A percentile compares a stretch with the other conserved stretches of the same genome.
Evolutionary conservation across 2,329 filamentous ascomycete genomes (phyloP).

Genomic region (Aaosphaeria pasadenensis): DNA sequence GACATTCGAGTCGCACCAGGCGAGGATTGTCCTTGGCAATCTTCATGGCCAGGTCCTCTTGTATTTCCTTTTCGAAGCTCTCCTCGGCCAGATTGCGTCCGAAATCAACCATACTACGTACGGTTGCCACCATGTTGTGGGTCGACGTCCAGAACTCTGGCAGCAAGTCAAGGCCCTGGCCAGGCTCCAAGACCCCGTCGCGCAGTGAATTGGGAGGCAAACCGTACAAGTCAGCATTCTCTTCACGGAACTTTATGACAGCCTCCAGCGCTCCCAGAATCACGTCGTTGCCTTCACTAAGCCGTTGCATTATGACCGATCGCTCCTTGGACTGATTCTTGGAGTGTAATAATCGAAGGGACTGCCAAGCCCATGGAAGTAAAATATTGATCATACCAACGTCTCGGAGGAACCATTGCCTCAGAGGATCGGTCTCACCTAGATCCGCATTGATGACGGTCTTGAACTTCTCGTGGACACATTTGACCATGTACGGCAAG

Average conservation of each 20-base stretch:
- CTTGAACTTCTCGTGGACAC: slow-evolving; percentile 74
- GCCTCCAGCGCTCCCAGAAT: slow-evolving; percentile 63
- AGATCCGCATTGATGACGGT: slow-evolving; percentile 61
- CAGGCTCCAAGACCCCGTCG: slow-evolving; percentile 41
- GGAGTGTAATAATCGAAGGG: slow-evolving; percentile 72
- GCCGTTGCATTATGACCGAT: slow-evolving; percentile 41
- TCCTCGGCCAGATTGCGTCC: slow-evolving; percentile 41
- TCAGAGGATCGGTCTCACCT: slow-evolving; percentile 73
- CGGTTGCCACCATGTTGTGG: slow-evolving; percentile 41
- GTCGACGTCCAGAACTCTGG: slow-evolving; percentile 85
- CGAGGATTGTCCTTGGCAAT: slow-evolving; percentile 41
- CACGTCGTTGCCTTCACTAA: slow-evolving; percentile 71
- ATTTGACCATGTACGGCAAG: slow-evolving; percentile 70
- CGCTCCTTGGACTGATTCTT: slow-evolving; percentile 63
- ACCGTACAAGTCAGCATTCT: slow-evolving; percentile 69
- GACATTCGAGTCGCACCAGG: slow-evolving; percentile 57
- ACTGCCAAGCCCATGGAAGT: slow-evolving; percentile 65
- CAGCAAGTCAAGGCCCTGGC: slow-evolving; percentile 63
- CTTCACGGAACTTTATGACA: slow-evolving; percentile 68
- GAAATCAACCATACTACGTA: slow-evolving; percentile 37
- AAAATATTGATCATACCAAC: slow-evolving; percentile 70
- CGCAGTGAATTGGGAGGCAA: slow-evolving; percentile 62
- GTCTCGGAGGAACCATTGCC: slow-evolving; percentile 74
- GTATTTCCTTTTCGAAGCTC: slow-evolving; percentile 35
- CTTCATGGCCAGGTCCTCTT: slow-evolving; percentile 44